phyloP scores from a whole-genome alignment of 352 stramenopile species.

The Globisporangium cystogenes region DNA sequence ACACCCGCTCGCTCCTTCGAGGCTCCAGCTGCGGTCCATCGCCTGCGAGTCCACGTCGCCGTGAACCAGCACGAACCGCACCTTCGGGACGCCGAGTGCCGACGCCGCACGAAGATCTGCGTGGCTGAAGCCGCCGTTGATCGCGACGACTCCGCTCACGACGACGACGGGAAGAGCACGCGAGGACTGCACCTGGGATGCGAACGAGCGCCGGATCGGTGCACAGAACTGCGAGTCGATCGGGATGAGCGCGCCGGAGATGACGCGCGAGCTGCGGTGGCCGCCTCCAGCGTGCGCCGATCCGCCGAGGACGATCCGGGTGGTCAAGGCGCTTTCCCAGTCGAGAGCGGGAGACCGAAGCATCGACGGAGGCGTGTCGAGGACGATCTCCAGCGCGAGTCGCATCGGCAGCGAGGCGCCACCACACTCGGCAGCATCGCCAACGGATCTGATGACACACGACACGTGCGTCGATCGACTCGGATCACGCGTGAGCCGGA shows the following conservation, averaged over 20 bases:
- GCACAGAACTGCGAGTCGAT: not conserved
- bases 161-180: not conserved
- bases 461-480: too few species aligned
- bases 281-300: not conserved
- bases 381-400: conserved; percentile 10
- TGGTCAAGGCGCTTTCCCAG: not conserved
- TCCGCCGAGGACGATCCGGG: conserved; percentile 5
- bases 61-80: conserved; percentile 4
- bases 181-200: not conserved
- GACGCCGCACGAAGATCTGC: not conserved
- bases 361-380: not conserved
- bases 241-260: not conserved
- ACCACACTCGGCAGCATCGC: not conserved
- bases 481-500: too few species aligned
- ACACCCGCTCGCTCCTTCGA: not conserved
- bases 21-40: conserved; percentile 6
- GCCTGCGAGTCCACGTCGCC: conserved; percentile 7
- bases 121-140: conserved; percentile 4
- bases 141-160: conserved; percentile 1
- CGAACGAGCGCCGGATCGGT: not conserved
- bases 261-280: not conserved
- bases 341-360: not conserved
- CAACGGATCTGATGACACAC: not conserved
- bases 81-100: not conserved
- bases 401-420: conserved; percentile 7